Percentiles rank a stretch among this genome's conserved stretches.
Evolutionary conservation across 2,329 filamentous ascomycete genomes (phyloP).

Genomic region (Cordyceps javanica): DNA sequence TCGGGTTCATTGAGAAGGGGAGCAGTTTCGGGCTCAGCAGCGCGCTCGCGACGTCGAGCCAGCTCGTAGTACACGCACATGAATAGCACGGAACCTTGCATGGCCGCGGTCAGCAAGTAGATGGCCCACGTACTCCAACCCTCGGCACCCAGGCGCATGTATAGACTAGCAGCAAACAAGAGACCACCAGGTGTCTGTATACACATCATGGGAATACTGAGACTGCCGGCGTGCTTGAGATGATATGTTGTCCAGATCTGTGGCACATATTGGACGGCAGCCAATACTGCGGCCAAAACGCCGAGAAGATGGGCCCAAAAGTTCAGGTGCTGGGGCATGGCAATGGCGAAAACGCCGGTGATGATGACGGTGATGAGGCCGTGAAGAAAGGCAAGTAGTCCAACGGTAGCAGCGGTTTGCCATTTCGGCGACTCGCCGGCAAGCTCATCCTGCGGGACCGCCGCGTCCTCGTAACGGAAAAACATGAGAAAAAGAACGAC

Average conservation of each 20-base stretch:
- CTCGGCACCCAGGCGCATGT: slow-evolving; percentile 66
- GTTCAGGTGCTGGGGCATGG: slow-evolving; percentile 57
- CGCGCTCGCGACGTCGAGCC: slow-evolving; percentile 31
- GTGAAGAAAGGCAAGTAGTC: slow-evolving; percentile 66
- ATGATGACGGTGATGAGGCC: slow-evolving; percentile 65
- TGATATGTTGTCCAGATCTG: slow-evolving; percentile 90
- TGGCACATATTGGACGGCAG: slow-evolving; percentile 86
- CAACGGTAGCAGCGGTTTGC: slow-evolving; percentile 73
- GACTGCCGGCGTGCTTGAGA: slow-evolving; percentile 77
- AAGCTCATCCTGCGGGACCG: slow-evolving; percentile 43
- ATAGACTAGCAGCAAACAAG: slow-evolving; percentile 81
- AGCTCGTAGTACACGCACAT: slow-evolving; percentile 78
- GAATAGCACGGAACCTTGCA: slow-evolving; percentile 74
- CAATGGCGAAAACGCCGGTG: slow-evolving; percentile 60
- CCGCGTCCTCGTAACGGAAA: slow-evolving; percentile 63
- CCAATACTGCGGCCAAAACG: slow-evolving; percentile 68
- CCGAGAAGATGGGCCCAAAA: slow-evolving; percentile 83
- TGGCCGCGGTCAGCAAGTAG: slow-evolving; percentile 74
- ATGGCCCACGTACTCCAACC: slow-evolving; percentile 97
- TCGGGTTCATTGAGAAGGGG: slow-evolving; percentile 21
- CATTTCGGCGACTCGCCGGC: slow-evolving; percentile 56
- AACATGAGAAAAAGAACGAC: slow-evolving; percentile 92
- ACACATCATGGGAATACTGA: slow-evolving; percentile 97
- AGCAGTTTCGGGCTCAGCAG: slow-evolving; percentile 15
- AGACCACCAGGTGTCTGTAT: slow-evolving; percentile 94